Conservation (phyloP, 192 early-diverging fungal genomes). For the Coemansia sp. region DNA sequence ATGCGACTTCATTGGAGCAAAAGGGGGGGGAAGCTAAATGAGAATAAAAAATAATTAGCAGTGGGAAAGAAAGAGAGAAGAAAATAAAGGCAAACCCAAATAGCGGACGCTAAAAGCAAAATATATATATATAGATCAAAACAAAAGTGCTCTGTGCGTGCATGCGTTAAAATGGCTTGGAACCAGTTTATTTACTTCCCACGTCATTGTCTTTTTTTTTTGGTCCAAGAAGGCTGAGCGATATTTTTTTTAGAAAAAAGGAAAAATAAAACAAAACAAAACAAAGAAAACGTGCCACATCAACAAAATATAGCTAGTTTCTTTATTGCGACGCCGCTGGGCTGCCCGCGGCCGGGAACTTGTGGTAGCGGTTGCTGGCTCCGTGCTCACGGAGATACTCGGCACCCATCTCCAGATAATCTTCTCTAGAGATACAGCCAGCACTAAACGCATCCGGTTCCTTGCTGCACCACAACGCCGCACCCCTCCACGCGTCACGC, state of each 20-base stretch:
- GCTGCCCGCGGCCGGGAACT: slow-evolving; percentile 5
- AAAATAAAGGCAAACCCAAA: background rate
- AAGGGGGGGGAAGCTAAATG: background rate
- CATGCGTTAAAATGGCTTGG: too few relatives aligned
- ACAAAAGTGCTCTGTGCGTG: too few relatives aligned
- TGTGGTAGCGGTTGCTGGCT: slow-evolving; percentile 68
- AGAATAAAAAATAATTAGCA: background rate
- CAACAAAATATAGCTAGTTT: background rate
- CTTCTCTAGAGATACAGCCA: slow-evolving; percentile 63
- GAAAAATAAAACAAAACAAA: too few relatives aligned
- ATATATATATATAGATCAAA: too few relatives aligned
- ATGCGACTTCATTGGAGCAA: background rate
- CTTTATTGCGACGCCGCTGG: slow-evolving; percentile 2
- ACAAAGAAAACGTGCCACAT: too few relatives aligned
- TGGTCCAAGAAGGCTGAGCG: too few relatives aligned
- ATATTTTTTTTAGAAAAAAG: too few relatives aligned
- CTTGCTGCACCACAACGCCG: slow-evolving; percentile 67
- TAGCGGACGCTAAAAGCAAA: too few relatives aligned
- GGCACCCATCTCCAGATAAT: slow-evolving; percentile 83
- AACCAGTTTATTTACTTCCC: too few relatives aligned
- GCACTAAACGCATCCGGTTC: slow-evolving; percentile 45
- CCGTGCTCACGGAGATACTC: slow-evolving; percentile 86
- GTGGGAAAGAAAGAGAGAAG: background rate
- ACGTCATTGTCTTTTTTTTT: too few relatives aligned
- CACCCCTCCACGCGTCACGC: slow-evolving; percentile 85